A percentile compares a stretch with the other conserved stretches of the same genome.
These are phyloP conservation scores for Carallia brachiata DNA, from an alignment of 345 rosid species.

Conservation along the genomic window DNA sequence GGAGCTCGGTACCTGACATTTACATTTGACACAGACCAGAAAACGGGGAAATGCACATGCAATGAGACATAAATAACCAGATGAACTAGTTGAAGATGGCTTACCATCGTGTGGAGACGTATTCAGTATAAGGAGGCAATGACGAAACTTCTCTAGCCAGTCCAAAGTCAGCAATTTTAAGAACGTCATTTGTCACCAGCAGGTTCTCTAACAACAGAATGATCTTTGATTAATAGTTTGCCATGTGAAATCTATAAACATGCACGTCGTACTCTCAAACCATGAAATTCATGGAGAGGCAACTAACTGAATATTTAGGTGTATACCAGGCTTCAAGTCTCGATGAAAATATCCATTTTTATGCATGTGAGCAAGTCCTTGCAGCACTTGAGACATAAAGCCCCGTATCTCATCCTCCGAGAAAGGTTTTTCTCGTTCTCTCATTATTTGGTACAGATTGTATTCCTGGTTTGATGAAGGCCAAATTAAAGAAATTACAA, in stretches of 20 bases:
- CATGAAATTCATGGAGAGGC: constrained; percentile 4
- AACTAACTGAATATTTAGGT: background rate
- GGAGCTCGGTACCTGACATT: constrained; percentile 87
- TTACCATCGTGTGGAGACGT: constrained; percentile 95
- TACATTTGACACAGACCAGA: constrained; percentile 9
- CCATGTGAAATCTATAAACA: constrained; percentile 5
- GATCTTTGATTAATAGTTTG: constrained; percentile 12
- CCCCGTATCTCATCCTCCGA: constrained; percentile 72
- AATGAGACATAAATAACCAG: background rate
- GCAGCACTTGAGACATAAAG: constrained; percentile 77
- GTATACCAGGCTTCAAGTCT: constrained; percentile 86
- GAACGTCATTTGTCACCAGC: constrained; percentile 74
- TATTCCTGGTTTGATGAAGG: constrained; percentile 49
- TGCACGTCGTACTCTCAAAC: constrained; percentile 5
- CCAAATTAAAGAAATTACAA: constrained; percentile 14
- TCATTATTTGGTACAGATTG: constrained; percentile 81
- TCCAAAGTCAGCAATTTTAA: constrained; percentile 96
- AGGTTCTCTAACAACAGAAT: constrained; percentile 55
- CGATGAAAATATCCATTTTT: constrained; percentile 80
- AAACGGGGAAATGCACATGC: constrained; percentile 1
- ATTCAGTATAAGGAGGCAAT: constrained; percentile 91
- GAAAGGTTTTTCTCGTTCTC: constrained; percentile 60
- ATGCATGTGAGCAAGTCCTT: constrained; percentile 93
- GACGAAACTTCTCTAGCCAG: constrained; percentile 92
- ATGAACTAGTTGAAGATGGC: constrained; percentile 10